phyloP scores from a whole-genome alignment of 805 yeast genomes.

The Cyberlindnera veronae region DNA sequence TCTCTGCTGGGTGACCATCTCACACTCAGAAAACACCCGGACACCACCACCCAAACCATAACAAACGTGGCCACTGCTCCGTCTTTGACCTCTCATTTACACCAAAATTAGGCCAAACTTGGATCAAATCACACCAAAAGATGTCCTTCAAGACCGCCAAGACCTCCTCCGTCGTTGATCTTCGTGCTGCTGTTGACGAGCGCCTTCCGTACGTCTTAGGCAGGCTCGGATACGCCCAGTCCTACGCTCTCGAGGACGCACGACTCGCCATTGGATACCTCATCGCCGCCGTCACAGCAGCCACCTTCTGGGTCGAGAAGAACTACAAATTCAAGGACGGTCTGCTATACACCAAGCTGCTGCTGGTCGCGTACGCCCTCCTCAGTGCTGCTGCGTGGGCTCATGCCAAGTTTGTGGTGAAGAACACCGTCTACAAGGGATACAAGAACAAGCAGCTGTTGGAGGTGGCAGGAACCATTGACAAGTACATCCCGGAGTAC shows the following conservation, averaged over 20 bases:
- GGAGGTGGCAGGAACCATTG: conserved; percentile 30
- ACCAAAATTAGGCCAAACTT: background rate
- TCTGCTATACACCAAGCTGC: conserved; percentile 35
- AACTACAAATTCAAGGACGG: conserved; percentile 42
- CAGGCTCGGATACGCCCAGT: conserved; percentile 39
- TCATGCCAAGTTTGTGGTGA: conserved; percentile 35
- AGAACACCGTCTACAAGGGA: conserved; percentile 45
- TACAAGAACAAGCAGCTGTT: conserved; percentile 27
- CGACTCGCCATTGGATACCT: conserved; percentile 49
- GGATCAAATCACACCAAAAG: background rate
- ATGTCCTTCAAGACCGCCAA: conserved; percentile 39
- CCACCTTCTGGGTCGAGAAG: conserved; percentile 48
- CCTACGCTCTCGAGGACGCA: conserved; percentile 40
- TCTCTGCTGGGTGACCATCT: background rate
- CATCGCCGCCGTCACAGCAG: conserved; percentile 47
- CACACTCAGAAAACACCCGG: background rate
- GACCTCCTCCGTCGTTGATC: conserved; percentile 29
- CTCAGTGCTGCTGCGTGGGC: conserved; percentile 38
- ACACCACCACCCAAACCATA: background rate
- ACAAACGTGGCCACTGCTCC: background rate
- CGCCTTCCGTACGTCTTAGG: conserved; percentile 13
- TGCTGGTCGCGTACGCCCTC: conserved; percentile 39
- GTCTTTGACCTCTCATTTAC: background rate
- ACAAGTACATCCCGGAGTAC: conserved; percentile 45
- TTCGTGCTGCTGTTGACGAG: conserved; percentile 15